These are phyloP conservation scores for Smittium mucronatum DNA, from an alignment of 371 early-diverging fungal species.

Conservation along the genomic window DNA sequence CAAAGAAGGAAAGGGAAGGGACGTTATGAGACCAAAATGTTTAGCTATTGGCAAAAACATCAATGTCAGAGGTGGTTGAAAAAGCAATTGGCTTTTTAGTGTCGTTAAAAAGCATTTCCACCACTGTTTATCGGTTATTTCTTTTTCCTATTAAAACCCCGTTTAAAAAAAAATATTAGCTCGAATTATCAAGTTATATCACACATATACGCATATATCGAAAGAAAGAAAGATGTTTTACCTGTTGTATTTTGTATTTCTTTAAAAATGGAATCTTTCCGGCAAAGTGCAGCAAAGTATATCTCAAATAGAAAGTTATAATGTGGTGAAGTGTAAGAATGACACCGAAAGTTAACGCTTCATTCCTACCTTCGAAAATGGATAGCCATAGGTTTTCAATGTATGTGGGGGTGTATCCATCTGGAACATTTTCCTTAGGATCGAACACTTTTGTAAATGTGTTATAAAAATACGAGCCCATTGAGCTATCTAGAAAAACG, in stretches of 20 bases:
- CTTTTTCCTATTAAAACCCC: too few relatives aligned
- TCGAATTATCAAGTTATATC: too few relatives aligned
- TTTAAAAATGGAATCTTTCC: constrained; percentile 57
- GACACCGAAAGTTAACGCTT: constrained; percentile 46
- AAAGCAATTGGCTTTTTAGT: constrained; percentile 52
- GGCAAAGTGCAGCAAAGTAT: constrained; percentile 54
- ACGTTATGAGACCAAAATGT: constrained; percentile 62
- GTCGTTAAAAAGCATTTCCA: constrained; percentile 50
- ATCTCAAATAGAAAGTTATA: constrained; percentile 60
- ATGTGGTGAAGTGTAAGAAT: constrained; percentile 57
- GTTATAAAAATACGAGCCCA: too few relatives aligned
- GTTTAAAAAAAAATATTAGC: too few relatives aligned
- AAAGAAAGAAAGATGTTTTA: constrained; percentile 52
- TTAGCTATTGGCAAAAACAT: constrained; percentile 70
- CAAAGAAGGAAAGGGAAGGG: constrained; percentile 67
- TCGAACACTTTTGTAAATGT: too few relatives aligned
- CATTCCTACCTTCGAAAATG: constrained; percentile 51
- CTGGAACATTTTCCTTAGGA: constrained; percentile 11
- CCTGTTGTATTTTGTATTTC: constrained; percentile 75
- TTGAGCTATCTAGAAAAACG: too few relatives aligned
- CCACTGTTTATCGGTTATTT: too few relatives aligned
- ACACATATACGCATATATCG: too few relatives aligned
- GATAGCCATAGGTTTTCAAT: constrained; percentile 40
- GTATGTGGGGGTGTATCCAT: constrained; percentile 21
- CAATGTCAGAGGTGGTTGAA: constrained; percentile 74